Conservation (phyloP, 164 flowering plant species). For the Annona cherimola region DNA sequence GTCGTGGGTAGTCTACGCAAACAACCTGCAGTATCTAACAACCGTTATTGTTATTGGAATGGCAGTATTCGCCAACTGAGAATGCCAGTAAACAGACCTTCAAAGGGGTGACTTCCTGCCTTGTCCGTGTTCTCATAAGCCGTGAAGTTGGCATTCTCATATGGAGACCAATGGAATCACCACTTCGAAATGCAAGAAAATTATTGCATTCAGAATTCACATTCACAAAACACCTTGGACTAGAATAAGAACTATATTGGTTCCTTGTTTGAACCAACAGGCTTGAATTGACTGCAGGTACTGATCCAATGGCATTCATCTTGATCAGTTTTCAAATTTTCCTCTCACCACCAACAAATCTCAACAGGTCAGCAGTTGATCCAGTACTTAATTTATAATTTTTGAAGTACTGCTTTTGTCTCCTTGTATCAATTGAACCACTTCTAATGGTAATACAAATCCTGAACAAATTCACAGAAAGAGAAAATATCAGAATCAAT, state of each 20-base stretch:
- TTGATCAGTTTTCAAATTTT: not conserved
- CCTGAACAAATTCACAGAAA: not conserved
- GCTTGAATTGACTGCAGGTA: constrained; percentile 18
- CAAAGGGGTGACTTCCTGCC: constrained; percentile 9
- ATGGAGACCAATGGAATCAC: constrained; percentile 16
- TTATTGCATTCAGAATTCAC: constrained; percentile 1
- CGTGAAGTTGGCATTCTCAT: constrained; percentile 6
- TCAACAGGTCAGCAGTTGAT: not conserved
- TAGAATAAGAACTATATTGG: constrained; percentile 8
- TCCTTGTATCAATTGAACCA: not conserved
- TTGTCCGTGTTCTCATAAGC: constrained; percentile 1
- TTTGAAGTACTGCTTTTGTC: not conserved
- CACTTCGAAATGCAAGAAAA: constrained; percentile 14
- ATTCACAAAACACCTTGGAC: not conserved
- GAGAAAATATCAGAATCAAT: not conserved
- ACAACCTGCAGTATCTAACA: constrained; percentile 46
- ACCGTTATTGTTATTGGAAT: constrained; percentile 1
- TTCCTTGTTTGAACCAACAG: constrained; percentile 6
- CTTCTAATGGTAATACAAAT: not conserved
- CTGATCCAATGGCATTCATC: constrained; percentile 17
- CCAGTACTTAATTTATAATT: not conserved
- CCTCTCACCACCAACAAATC: not conserved
- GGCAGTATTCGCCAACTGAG: not conserved
- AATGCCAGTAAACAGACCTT: constrained; percentile 14
- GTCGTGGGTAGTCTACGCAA: constrained; percentile 88